Evolutionary conservation across 2,329 filamentous ascomycete genomes (phyloP).

Genomic region (Aspergillus hiratsukae): DNA sequence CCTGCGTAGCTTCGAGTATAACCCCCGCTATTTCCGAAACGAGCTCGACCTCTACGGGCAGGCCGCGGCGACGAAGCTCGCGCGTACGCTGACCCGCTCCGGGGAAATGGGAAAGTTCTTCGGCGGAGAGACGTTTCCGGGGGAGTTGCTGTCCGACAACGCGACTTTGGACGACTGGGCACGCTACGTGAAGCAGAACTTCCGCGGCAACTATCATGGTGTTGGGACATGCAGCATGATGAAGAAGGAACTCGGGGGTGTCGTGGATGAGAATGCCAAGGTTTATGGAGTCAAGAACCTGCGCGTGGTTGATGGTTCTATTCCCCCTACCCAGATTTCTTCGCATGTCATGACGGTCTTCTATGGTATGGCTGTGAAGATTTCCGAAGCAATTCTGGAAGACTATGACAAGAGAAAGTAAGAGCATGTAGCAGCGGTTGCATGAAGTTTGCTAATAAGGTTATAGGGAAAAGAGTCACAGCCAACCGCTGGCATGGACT

Average conservation of each 20-base stretch:
- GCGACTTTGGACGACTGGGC: slow-evolving; percentile 21
- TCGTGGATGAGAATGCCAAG: slow-evolving; percentile 25
- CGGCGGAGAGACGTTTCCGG: slow-evolving; percentile 14
- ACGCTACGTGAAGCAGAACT: slow-evolving; percentile 20
- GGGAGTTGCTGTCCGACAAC: slow-evolving; percentile 9
- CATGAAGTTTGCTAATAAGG: too few relatives aligned
- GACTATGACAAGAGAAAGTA: slow-evolving; percentile 4
- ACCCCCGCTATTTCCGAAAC: slow-evolving; percentile 25
- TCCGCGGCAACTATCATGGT: slow-evolving; percentile 28
- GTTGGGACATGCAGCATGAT: slow-evolving; percentile 33
- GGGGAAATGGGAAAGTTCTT: slow-evolving; percentile 17
- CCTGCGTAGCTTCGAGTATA: slow-evolving; percentile 16
- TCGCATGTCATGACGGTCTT: slow-evolving; percentile 28
- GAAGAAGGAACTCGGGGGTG: slow-evolving; percentile 26
- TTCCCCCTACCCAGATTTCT: slow-evolving; percentile 30
- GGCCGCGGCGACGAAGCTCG: slow-evolving; percentile 24
- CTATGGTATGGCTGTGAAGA: slow-evolving; percentile 27
- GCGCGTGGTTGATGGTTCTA: slow-evolving; percentile 35
- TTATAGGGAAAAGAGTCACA: too few relatives aligned
- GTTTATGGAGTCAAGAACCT: slow-evolving; percentile 31
- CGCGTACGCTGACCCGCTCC: slow-evolving; percentile 16
- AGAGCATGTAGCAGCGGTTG: too few relatives aligned
- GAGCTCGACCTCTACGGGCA: slow-evolving; percentile 26
- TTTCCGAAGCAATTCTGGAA: slow-evolving; percentile 15
- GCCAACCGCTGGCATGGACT: too few relatives aligned